A percentile compares a stretch with the other conserved stretches of the same genome.
These are phyloP conservation scores for Telopea speciosissima DNA, from an alignment of 177 flowering plant species.

Conservation along the genomic window DNA sequence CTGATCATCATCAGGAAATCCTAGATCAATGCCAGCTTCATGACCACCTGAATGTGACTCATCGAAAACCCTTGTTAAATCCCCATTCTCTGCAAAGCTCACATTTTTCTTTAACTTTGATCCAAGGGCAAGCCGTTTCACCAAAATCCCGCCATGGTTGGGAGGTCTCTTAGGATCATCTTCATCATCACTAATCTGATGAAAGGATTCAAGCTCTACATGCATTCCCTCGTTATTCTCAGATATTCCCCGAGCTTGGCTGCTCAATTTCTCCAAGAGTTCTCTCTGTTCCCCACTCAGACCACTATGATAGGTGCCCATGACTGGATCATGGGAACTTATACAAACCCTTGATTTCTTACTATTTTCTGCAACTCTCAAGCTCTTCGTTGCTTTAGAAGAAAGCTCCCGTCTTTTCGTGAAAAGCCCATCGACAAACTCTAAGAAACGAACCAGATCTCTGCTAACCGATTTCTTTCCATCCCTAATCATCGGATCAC, in stretches of 20 bases:
- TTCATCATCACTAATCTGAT: conserved; percentile 22
- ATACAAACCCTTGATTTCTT: conserved; percentile 23
- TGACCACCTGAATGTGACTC: background rate
- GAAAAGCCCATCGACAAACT: conserved; percentile 46
- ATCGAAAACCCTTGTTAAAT: background rate
- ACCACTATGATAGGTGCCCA: background rate
- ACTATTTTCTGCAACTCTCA: conserved; percentile 20
- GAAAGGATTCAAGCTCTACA: conserved; percentile 33
- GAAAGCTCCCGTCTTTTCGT: conserved; percentile 31
- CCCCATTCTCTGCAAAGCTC: background rate
- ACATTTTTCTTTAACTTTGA: conserved; percentile 8
- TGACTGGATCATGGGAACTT: background rate
- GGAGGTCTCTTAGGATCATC: conserved; percentile 15
- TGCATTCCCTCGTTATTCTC: conserved; percentile 29
- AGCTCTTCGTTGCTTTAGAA: conserved; percentile 26
- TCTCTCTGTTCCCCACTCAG: conserved; percentile 14
- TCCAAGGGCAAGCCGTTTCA: conserved; percentile 20
- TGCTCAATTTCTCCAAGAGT: conserved; percentile 25
- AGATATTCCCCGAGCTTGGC: conserved; percentile 22
- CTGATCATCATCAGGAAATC: background rate
- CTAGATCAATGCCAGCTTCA: background rate
- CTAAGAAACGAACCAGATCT: conserved; percentile 59
- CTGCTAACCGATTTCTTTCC: conserved; percentile 45
- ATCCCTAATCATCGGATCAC: conserved; percentile 57
- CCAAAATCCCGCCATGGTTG: conserved; percentile 21